Evolutionary conservation across 768 basidiomycete genomes (phyloP).

Genomic region (Gloeophyllum trabeum): DNA sequence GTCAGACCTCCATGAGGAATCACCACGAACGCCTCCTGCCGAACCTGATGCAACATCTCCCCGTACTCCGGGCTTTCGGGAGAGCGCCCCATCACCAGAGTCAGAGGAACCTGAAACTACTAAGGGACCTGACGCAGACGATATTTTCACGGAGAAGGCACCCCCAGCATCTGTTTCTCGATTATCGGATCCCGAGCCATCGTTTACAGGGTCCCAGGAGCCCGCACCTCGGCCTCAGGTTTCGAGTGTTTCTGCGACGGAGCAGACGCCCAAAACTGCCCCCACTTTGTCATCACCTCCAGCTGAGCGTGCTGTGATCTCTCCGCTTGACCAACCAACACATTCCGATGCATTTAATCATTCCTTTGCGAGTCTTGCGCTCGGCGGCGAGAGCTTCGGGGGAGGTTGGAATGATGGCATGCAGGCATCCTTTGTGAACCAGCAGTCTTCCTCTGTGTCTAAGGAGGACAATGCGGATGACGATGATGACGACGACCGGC

Average conservation of each 20-base stretch:
- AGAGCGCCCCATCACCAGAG: too few relatives aligned
- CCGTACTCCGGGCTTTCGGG: too few relatives aligned
- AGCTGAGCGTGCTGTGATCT: too few relatives aligned
- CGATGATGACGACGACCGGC: conserved; percentile 60
- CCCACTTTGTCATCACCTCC: too few relatives aligned
- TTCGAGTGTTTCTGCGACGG: too few relatives aligned
- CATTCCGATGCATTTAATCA: conserved; percentile 12
- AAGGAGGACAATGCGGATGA: conserved; percentile 23
- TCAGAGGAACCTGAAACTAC: neutral
- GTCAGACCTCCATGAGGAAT: conserved; percentile 8
- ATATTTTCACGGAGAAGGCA: neutral
- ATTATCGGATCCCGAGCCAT: conserved; percentile 7
- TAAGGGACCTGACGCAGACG: conserved; percentile 22
- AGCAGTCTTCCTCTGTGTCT: conserved; percentile 11
- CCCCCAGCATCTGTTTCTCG: too few relatives aligned
- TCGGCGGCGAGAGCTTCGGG: conserved; percentile 32
- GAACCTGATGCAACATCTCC: neutral
- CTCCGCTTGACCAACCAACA: conserved; percentile 19
- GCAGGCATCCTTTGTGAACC: neutral
- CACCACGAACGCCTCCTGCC: conserved; percentile 21
- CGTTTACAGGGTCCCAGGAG: conserved; percentile 4
- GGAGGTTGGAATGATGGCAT: conserved; percentile 27
- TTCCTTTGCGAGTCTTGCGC: conserved; percentile 32
- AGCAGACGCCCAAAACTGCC: too few relatives aligned
- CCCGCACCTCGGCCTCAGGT: conserved; percentile 7